These are phyloP conservation scores for Colletotrichum musicola DNA, from an alignment of 2,329 filamentous ascomycete genomes.

Conservation along the genomic window DNA sequence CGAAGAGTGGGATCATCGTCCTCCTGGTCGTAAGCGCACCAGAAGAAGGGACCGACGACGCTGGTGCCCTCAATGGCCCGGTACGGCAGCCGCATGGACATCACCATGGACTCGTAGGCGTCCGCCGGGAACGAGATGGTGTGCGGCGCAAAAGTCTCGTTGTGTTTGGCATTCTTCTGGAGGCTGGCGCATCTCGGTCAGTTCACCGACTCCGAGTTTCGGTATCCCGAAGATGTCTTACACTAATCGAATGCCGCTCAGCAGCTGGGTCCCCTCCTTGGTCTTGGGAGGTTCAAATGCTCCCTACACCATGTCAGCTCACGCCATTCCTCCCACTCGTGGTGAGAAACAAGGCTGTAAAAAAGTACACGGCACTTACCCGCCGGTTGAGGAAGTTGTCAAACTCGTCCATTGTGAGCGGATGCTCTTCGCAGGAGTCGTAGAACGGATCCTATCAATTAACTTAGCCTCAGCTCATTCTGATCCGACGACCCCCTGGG, in stretches of 20 bases:
- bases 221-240: conserved; percentile 50
- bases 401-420: conserved; percentile 67
- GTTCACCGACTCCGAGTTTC: conserved; percentile 5
- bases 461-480: conserved; percentile 3
- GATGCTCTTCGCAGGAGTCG: conserved; percentile 65
- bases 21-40: conserved; percentile 68
- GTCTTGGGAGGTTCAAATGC: conserved; percentile 63
- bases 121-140: conserved; percentile 65
- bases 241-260: conserved; percentile 68
- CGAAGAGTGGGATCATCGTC: conserved; percentile 69
- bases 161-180: conserved; percentile 67
- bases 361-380: conserved; percentile 51
- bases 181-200: conserved; percentile 55
- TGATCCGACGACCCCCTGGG: background rate
- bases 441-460: conserved; percentile 60
- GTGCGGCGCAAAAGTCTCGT: conserved; percentile 69
- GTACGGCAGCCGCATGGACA: conserved; percentile 65
- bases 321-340: background rate
- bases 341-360: background rate
- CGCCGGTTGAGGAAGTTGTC: conserved; percentile 66
- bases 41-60: conserved; percentile 74
- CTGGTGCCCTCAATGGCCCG: conserved; percentile 70
- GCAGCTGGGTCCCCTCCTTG: conserved; percentile 56
- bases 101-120: conserved; percentile 68
- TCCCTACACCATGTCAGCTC: conserved; percentile 54